Evolutionary conservation across 164 flowering plant species (phyloP).

Genomic region (Brasenia schreberi): DNA sequence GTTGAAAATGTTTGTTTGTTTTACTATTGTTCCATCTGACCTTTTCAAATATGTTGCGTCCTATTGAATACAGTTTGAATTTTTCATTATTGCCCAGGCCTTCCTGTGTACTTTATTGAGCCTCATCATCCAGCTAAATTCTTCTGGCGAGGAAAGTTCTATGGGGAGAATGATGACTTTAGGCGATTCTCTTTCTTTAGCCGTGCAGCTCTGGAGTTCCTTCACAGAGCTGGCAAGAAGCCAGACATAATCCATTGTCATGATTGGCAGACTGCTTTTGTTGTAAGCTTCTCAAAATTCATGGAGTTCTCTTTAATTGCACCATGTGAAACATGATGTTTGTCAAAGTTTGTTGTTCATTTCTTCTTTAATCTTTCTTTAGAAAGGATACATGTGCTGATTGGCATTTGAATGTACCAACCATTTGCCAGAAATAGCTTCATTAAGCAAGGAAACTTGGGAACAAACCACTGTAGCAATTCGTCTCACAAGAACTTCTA

Average conservation of each 20-base stretch:
- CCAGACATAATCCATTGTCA: conserved; percentile 98
- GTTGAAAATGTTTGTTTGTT: background rate
- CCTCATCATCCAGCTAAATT: conserved; percentile 83
- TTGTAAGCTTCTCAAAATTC: conserved; percentile 31
- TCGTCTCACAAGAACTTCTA: too few relatives aligned
- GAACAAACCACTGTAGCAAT: too few relatives aligned
- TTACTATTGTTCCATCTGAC: background rate
- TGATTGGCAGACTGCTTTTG: conserved; percentile 99
- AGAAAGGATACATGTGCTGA: background rate
- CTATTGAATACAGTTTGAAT: background rate
- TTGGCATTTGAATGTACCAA: background rate
- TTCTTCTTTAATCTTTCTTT: background rate
- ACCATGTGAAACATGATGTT: background rate
- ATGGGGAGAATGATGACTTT: conserved; percentile 95
- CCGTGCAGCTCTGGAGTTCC: conserved; percentile 93
- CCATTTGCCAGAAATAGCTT: background rate
- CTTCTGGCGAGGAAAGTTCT: conserved; percentile 85
- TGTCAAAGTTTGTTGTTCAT: background rate
- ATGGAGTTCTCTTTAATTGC: background rate
- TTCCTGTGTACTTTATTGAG: conserved; percentile 94
- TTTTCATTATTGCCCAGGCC: conserved; percentile 36
- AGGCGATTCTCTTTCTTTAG: conserved; percentile 90
- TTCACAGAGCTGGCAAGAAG: conserved; percentile 83
- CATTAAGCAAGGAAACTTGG: too few relatives aligned
- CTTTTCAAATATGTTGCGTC: too few relatives aligned